Percentiles rank a stretch among this genome's conserved stretches.
phyloP scores from a whole-genome alignment of 2,329 filamentous ascomycete genomes.

The Raffaelea deltoideospora region DNA sequence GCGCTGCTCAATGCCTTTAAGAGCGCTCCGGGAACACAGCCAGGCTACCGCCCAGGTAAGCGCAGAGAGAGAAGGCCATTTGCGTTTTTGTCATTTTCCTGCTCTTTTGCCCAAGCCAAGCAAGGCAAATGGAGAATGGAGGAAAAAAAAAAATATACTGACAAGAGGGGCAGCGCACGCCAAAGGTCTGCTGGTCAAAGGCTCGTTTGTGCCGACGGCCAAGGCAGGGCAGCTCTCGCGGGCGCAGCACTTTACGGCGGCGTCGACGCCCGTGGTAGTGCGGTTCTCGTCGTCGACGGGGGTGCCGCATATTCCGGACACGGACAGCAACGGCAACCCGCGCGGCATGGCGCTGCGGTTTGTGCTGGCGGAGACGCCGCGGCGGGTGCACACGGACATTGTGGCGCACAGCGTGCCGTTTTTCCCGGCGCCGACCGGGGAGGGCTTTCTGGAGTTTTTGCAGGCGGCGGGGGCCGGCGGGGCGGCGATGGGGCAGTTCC shows the following conservation, averaged over 20 bases:
- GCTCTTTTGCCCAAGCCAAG: constrained; percentile 1
- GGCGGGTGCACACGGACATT: constrained; percentile 38
- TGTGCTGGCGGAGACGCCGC: constrained; percentile 20
- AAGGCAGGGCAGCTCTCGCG: constrained; percentile 26
- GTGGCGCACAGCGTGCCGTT: constrained; percentile 34
- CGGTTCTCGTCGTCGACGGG: constrained; percentile 38
- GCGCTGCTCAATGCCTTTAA: constrained; percentile 21
- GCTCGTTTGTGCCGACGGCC: constrained; percentile 33
- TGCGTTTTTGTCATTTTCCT: not conserved
- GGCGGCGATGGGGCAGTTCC: constrained; percentile 23
- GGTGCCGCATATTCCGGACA: constrained; percentile 32
- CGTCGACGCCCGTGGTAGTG: constrained; percentile 27
- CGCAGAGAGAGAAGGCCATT: too few relatives aligned
- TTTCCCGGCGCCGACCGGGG: constrained; percentile 37
- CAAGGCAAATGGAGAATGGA: too few relatives aligned
- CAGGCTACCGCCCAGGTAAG: constrained; percentile 24
- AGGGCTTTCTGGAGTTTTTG: constrained; percentile 34
- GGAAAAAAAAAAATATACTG: too few relatives aligned
- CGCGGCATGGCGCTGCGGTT: constrained; percentile 34
- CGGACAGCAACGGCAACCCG: constrained; percentile 28
- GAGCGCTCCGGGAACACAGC: constrained; percentile 22
- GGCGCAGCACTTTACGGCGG: constrained; percentile 30
- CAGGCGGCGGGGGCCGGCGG: constrained; percentile 20
- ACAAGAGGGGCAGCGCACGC: constrained; percentile 29
- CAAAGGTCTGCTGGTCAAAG: constrained; percentile 33